These are phyloP conservation scores for Rhodotorula sp. DNA, from an alignment of 1,284 basidiomycete species.

Conservation along the genomic window DNA sequence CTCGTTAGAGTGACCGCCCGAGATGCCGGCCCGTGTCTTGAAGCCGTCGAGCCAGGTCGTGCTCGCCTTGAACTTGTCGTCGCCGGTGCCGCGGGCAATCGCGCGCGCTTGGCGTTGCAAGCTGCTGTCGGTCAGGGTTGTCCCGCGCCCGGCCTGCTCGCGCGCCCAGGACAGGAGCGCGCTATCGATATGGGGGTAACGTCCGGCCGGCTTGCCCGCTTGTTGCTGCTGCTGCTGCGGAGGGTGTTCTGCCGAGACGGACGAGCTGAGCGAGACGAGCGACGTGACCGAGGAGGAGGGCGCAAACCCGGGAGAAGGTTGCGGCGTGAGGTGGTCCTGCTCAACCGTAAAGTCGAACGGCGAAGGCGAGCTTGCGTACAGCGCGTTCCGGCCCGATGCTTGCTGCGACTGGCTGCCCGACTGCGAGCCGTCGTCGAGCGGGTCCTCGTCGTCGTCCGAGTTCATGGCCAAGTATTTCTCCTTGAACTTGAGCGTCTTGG, in stretches of 20 bases:
- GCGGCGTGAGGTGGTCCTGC: constrained; percentile 8
- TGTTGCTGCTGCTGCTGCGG: background rate
- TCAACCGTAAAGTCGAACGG: background rate
- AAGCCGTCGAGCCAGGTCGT: constrained; percentile 89
- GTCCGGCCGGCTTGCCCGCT: constrained; percentile 28
- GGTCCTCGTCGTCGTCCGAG: constrained; percentile 21
- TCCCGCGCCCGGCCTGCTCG: constrained; percentile 56
- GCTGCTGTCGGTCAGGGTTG: constrained; percentile 64
- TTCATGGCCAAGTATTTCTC: constrained; percentile 66
- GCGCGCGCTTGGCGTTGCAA: constrained; percentile 70
- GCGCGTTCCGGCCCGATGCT: background rate
- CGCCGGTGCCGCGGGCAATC: constrained; percentile 54
- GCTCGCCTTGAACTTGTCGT: constrained; percentile 79
- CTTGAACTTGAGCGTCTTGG: constrained; percentile 83
- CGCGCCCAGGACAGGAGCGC: constrained; percentile 63
- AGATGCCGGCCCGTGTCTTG: constrained; percentile 60
- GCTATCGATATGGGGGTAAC: constrained; percentile 70
- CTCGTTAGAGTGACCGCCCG: constrained; percentile 21
- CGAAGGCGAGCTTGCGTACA: background rate
- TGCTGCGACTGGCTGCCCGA: background rate
- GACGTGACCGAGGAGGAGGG: constrained; percentile 45
- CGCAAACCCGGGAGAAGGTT: constrained; percentile 1
- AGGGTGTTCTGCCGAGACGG: background rate
- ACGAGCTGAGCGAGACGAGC: constrained; percentile 59
- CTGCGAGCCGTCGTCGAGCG: background rate